These are phyloP conservation scores for Skeletonema menzelii DNA, from an alignment of 108 stramenopile species.

Conservation along the genomic window DNA sequence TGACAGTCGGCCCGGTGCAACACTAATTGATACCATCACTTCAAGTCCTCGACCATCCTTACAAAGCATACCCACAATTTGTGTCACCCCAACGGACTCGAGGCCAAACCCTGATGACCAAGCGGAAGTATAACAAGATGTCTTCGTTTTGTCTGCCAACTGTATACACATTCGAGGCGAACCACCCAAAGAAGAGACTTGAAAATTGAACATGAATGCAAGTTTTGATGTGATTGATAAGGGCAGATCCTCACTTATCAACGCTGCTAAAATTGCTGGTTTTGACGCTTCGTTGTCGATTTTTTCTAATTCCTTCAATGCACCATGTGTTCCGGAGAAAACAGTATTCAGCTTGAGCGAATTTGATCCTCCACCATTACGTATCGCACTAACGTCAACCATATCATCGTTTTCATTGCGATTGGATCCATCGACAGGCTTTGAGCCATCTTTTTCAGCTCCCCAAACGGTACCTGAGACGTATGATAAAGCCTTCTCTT, in stretches of 20 bases:
- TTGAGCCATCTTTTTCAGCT: slow-evolving; percentile 57
- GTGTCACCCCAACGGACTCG: slow-evolving; percentile 96
- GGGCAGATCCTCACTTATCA: slow-evolving; percentile 72
- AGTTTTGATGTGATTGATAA: slow-evolving; percentile 65
- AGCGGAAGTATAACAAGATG: slow-evolving; percentile 64
- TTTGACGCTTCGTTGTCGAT: slow-evolving; percentile 26
- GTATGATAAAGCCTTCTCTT: slow-evolving; percentile 69
- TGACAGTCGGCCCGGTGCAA: slow-evolving; percentile 89
- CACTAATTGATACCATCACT: slow-evolving; percentile 77
- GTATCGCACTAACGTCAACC: slow-evolving; percentile 17
- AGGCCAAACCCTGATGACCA: slow-evolving; percentile 90
- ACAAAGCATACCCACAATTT: slow-evolving; percentile 86
- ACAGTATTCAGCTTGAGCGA: slow-evolving; percentile 50
- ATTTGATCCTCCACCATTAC: slow-evolving; percentile 8
- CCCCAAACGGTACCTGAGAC: slow-evolving; percentile 75
- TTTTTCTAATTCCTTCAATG: slow-evolving; percentile 45
- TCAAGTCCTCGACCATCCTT: slow-evolving; percentile 83
- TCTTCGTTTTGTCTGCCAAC: slow-evolving; percentile 56
- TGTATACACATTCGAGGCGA: slow-evolving; percentile 78
- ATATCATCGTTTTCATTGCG: slow-evolving; percentile 70
- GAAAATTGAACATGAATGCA: slow-evolving; percentile 97
- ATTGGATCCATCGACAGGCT: slow-evolving; percentile 36
- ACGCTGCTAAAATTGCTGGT: slow-evolving; percentile 44
- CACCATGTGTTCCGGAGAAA: slow-evolving; percentile 80
- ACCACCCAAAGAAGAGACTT: slow-evolving; percentile 60